A percentile compares a stretch with the other conserved stretches of the same genome.
These are phyloP conservation scores for Eucalyptus sp. DNA, from an alignment of 345 rosid species.

Conservation along the genomic window DNA sequence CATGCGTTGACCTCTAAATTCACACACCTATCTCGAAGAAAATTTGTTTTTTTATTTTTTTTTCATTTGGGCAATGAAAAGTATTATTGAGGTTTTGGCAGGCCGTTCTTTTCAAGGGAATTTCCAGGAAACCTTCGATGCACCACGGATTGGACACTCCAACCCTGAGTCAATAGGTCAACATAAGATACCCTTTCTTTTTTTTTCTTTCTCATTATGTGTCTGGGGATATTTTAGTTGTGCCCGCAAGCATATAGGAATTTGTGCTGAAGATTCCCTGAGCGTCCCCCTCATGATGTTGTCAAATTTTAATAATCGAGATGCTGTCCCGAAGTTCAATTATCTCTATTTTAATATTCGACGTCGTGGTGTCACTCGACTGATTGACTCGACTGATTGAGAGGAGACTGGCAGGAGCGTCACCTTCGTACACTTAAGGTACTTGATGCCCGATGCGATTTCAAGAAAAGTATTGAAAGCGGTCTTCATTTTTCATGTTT, in stretches of 20 bases:
- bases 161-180: background rate
- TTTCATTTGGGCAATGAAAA: background rate
- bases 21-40: background rate
- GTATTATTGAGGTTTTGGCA: background rate
- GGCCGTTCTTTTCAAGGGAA: background rate
- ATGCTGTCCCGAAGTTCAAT: background rate
- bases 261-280: background rate
- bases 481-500: rapidly evolving
- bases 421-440: background rate
- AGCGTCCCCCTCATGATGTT: background rate
- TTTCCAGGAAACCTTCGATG: background rate
- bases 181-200: background rate
- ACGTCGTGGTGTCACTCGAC: rapidly evolving
- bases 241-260: background rate
- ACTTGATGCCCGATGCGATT: no score
- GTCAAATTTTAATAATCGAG: background rate
- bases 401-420: rapidly evolving
- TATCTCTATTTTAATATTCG: background rate
- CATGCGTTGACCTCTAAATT: background rate
- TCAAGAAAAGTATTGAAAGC: background rate
- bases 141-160: background rate
- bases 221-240: background rate
- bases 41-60: no score
- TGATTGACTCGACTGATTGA: background rate
- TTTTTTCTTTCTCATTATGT: background rate